Evolutionary conservation across 305 asterid genomes (phyloP).

Genomic region (Ruellia speciosa): DNA sequence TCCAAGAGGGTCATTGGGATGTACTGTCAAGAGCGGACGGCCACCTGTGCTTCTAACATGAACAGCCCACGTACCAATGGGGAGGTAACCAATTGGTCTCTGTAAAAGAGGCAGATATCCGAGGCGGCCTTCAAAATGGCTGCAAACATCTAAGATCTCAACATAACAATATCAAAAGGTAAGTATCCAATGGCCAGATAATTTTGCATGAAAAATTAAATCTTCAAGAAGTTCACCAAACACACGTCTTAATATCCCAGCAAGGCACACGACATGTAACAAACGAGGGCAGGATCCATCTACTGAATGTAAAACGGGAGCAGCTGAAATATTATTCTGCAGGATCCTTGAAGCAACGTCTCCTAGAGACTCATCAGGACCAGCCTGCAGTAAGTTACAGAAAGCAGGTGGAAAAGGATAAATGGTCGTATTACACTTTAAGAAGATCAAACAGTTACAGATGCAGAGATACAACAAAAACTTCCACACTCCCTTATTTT

Average conservation of each 20-base stretch:
- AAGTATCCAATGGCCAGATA: slow-evolving; percentile 6
- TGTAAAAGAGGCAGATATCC: slow-evolving; percentile 48
- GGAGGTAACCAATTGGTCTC: slow-evolving; percentile 51
- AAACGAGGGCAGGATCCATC: slow-evolving; percentile 41
- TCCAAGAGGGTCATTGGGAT: slow-evolving; percentile 35
- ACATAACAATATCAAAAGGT: slow-evolving; percentile 4
- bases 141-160: slow-evolving; percentile 43
- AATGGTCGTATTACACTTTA: slow-evolving; percentile 1
- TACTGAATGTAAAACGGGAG: slow-evolving; percentile 45
- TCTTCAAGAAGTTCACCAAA: slow-evolving; percentile 6
- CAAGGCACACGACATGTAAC: slow-evolving; percentile 51
- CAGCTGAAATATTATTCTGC: slow-evolving; percentile 48
- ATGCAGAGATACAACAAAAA: too few relatives aligned
- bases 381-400: slow-evolving; percentile 39
- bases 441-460: neutral
- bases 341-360: slow-evolving; percentile 44
- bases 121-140: slow-evolving; percentile 41
- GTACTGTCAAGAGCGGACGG: slow-evolving; percentile 39
- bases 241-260: slow-evolving; percentile 46
- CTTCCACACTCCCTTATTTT: too few relatives aligned
- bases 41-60: slow-evolving; percentile 29
- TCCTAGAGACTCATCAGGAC: slow-evolving; percentile 60
- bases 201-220: neutral
- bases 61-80: slow-evolving; percentile 54
- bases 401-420: slow-evolving; percentile 4